Evolutionary conservation across 2,329 filamentous ascomycete genomes (phyloP).

Genomic region (Colletotrichum musae): DNA sequence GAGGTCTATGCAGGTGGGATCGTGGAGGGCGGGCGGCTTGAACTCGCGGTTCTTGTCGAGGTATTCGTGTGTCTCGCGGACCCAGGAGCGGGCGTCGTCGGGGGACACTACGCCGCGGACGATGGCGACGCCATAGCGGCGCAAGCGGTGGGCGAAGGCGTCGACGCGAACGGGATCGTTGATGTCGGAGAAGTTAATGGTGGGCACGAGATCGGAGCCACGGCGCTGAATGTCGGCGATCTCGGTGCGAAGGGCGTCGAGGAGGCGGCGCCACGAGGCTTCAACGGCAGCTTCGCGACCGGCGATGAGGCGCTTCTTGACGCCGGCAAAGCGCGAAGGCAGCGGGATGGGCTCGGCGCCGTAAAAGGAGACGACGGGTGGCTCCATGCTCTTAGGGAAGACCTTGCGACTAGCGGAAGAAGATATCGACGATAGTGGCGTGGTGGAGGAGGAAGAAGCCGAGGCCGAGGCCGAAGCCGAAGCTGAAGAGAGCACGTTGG

Average conservation of each 20-base stretch:
- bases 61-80: conserved; percentile 66
- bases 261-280: conserved; percentile 57
- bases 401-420: conserved; percentile 39
- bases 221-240: conserved; percentile 53
- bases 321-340: conserved; percentile 55
- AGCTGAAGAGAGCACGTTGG: conserved; percentile 5
- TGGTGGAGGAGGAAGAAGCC: conserved; percentile 23
- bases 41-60: conserved; percentile 61
- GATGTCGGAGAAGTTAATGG: conserved; percentile 58
- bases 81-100: conserved; percentile 57
- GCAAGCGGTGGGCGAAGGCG: conserved; percentile 48
- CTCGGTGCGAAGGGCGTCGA: conserved; percentile 54
- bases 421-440: conserved; percentile 19
- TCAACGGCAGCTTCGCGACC: conserved; percentile 55
- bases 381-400: conserved; percentile 42
- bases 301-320: conserved; percentile 56
- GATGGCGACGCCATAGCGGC: conserved; percentile 50
- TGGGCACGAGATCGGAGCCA: conserved; percentile 56
- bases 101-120: conserved; percentile 50
- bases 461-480: conserved; percentile 1
- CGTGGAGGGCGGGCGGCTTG: conserved; percentile 68
- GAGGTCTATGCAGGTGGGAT: conserved; percentile 80
- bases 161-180: conserved; percentile 45
- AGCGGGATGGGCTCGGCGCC: conserved; percentile 62
- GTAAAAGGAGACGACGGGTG: conserved; percentile 69